phyloP scores from a whole-genome alignment of 345 rosid species.

The Citrus sinensis region DVS_A1.0 CM039163.1:48662501-48663000 shows the following conservation, averaged over 20 bases:
- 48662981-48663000: background rate
- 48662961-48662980: background rate
- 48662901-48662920: background rate
- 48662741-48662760: background rate
- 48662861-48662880: background rate
- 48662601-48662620: constrained; percentile 97
- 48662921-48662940: background rate
- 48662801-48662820: background rate
- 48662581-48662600: constrained; percentile 84
- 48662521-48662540: constrained; percentile 39
- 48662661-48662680: background rate
- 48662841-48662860: background rate
- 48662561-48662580: constrained; percentile 97
- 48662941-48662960: background rate
- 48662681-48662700: background rate
- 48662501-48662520: background rate
- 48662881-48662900: background rate
- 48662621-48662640: constrained; percentile 89
- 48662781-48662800: background rate
- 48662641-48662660: constrained; percentile 82
- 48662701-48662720: background rate
- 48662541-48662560: constrained; percentile 91
- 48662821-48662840: background rate
- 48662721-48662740: background rate
- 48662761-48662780: background rate